Conservation (phyloP, 495 filamentous ascomycete genomes). For the Penicillium fimorum region DNA sequence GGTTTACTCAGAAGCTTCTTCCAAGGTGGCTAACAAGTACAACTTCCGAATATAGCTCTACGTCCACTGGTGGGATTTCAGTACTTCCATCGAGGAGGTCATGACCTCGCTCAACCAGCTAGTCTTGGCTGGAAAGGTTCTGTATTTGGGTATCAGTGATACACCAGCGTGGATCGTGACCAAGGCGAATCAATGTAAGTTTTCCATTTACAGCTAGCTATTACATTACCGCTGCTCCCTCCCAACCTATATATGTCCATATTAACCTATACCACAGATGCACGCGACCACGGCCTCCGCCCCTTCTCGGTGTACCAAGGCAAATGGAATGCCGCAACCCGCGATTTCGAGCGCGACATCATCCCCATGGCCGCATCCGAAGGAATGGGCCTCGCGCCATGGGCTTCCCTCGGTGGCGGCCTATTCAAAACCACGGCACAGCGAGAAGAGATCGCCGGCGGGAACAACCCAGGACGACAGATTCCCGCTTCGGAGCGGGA, state of each 20-base stretch:
- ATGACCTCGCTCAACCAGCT: constrained; percentile 67
- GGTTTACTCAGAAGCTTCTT: background rate
- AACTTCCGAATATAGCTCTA: constrained; percentile 29
- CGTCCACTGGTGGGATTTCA: constrained; percentile 68
- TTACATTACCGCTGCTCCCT: background rate
- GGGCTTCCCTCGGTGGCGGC: constrained; percentile 64
- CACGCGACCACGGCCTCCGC: constrained; percentile 59
- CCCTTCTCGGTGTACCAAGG: constrained; percentile 70
- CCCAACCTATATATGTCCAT: background rate
- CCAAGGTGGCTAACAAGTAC: background rate
- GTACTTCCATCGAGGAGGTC: constrained; percentile 61
- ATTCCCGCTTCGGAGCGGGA: constrained; percentile 14
- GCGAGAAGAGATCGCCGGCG: constrained; percentile 19
- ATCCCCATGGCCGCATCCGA: constrained; percentile 63
- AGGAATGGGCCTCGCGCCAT: constrained; percentile 69
- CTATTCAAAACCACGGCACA: constrained; percentile 24
- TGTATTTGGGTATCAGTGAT: constrained; percentile 69
- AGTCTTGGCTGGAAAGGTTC: constrained; percentile 60
- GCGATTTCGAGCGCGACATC: constrained; percentile 72
- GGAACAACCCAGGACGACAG: constrained; percentile 23
- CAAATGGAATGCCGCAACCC: constrained; percentile 55
- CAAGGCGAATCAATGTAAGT: constrained; percentile 57
- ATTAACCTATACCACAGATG: constrained; percentile 38
- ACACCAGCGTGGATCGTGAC: constrained; percentile 68
- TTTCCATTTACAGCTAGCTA: background rate